Base-by-base conservation (phyloP, 2,329 filamentous ascomycete species). In the Rhinocladiella similis region DNA sequence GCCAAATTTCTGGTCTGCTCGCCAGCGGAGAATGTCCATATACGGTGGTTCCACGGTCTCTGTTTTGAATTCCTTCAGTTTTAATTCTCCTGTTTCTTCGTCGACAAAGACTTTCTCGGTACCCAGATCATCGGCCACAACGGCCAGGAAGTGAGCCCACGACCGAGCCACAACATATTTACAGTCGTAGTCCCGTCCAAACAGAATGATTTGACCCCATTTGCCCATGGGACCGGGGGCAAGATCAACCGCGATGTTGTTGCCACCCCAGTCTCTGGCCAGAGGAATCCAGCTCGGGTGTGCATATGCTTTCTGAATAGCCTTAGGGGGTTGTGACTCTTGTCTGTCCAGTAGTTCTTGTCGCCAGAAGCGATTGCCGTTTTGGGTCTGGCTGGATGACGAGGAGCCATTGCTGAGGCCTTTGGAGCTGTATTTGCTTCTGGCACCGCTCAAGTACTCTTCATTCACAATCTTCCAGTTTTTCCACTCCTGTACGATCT, bases 191-290 rank as follows among this genome's bases (percentile, higher is more conserved):
- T 99, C 94, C 59, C 94, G 90, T 49, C 94, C 94, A 72, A 96
- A 97, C 60, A 99, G 82, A 67, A 99, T 96, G 63, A 99, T 85
- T 72, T 99, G 94, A 52, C 94, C 94, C 93, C 94, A 99, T 71
- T 87, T 89, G 38, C 94, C 94, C 46, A 84, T 83, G 9, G 93
- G 90, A 2, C 94, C 94, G 19, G 94, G 94, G 5, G 92, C 90
- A 56, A 99, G 80, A 73, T 99, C 94, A 46, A 97, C 84, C 16
- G 92, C 93, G 68, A 99, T 81, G 77, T 96, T 95, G 83, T 99
- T 99, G 73, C 94, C 94, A 72, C 94, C 94, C 94, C 94, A 99
- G 73, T 99, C 94, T 65, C 94, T 89, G 56, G 92, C 93, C 33
- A 99, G 79, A 51, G 94, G 93, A 65, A 99, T 97, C 94, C 94